Evolutionary conservation across 805 yeast species (phyloP), one percentile per base, ranked within the genome.

Genomic region (Ogataea chonburiensis): DNA sequence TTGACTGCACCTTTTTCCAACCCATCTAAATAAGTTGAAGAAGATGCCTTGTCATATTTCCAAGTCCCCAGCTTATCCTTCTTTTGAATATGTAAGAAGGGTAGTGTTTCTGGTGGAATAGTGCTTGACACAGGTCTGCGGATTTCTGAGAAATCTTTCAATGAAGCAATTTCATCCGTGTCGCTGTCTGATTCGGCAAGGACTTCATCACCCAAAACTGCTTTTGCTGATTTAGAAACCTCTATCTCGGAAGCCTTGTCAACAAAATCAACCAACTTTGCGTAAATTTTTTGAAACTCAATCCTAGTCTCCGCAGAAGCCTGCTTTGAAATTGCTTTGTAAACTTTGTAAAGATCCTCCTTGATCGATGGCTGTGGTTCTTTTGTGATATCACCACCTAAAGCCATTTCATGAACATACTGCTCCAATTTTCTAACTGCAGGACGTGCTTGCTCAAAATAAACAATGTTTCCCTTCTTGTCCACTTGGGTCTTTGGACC

Each of bases 361-460:
- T 85, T 81, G 55, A 86, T 80, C 22, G 91, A 72, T 52, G 91
- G 86, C 56, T 85, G 82, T 29, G 66, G 61, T 42, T 67, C 69
- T 52, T 72, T 79, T 42, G 97, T 86, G 57, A 86, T 66, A 49
- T 79, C 79, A 53, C 95, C 89, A 67, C 98, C 98, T 57, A 77
- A 81, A 36, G 98, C 95, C 97, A 93, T 89, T 65, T 86, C 95
- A 59, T 79, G 76, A 49, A 93, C 97, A 62, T 93, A 93, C 62
- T 89, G 91, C 68, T 93, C 96, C 47, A 93, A 75, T 63, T 93
- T 93, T 67, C 97, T 81, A 46, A 89, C 94, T 44, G 91, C 77
- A 32, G 89, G 86, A 66, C 95, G 85, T 60, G 86, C 80, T 45
- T 74, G 82, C 70, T 93, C 98, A 43, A 78, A 71, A 66, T 87